A percentile compares a stretch with the other conserved stretches of the same genome.
phyloP scores from a whole-genome alignment of 2,329 filamentous ascomycete species.

The Fusarium fujikuroi region DNA sequence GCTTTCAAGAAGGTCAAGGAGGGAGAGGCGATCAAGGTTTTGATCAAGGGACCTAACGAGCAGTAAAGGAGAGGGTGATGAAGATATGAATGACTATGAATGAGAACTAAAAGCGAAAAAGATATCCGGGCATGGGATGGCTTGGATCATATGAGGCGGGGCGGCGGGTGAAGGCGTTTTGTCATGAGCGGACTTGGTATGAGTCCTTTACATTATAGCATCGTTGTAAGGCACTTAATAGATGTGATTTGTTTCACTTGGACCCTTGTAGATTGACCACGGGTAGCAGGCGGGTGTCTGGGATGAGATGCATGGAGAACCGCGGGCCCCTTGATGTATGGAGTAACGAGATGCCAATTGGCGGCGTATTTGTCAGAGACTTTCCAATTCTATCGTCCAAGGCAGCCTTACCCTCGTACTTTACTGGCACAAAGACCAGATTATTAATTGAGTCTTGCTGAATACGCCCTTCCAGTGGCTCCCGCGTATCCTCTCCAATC shows the following conservation, averaged over 20 bases:
- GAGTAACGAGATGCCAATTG: too few relatives aligned
- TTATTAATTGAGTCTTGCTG: not conserved
- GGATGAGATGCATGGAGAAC: not conserved
- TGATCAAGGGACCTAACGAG: slow-evolving; percentile 75
- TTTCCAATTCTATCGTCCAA: not conserved
- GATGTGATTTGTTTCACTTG: slow-evolving; percentile 13
- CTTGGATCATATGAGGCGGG: slow-evolving; percentile 1
- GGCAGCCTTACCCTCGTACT: not conserved
- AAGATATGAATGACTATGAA: slow-evolving; percentile 16
- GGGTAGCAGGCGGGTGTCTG: not conserved
- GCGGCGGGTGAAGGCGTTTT: slow-evolving; percentile 26
- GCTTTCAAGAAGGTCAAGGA: slow-evolving; percentile 89
- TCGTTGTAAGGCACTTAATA: slow-evolving; percentile 10
- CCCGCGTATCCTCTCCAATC: not conserved
- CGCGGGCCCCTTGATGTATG: not conserved
- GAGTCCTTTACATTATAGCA: slow-evolving; percentile 5
- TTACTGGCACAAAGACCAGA: not conserved
- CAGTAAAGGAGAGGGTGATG: slow-evolving; percentile 47
- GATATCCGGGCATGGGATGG: not conserved
- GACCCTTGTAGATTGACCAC: not conserved
- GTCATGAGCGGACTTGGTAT: slow-evolving; percentile 14
- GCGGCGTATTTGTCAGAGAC: not conserved
- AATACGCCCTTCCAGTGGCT: not conserved
- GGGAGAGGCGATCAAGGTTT: slow-evolving; percentile 79
- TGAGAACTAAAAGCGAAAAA: slow-evolving; percentile 6